Conservation (phyloP, 345 rosid species). For the Linum trigynum region DNA sequence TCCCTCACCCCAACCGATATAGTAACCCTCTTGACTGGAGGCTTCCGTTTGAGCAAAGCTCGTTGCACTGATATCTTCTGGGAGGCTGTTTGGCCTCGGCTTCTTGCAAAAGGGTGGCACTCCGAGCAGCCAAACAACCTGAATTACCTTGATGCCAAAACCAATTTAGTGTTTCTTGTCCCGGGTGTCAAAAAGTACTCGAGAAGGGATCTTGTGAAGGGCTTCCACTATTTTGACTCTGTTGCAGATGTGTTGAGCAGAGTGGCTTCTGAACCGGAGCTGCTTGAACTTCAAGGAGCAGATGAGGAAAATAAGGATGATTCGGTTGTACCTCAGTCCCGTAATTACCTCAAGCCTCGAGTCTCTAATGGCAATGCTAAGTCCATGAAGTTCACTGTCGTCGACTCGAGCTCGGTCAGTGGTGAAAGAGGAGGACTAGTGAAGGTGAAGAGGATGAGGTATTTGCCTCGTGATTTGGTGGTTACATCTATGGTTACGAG, state of each 20-base stretch:
- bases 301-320: conserved; percentile 37
- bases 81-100: conserved; percentile 84
- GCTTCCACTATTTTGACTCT: conserved; percentile 62
- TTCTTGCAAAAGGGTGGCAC: conserved; percentile 73
- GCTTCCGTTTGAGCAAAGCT: conserved; percentile 58
- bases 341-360: conserved; percentile 53
- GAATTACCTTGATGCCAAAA: conserved; percentile 31
- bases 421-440: conserved; percentile 26
- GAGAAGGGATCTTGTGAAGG: conserved; percentile 53
- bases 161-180: conserved; percentile 49
- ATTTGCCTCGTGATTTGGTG: conserved; percentile 24
- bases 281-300: conserved; percentile 49
- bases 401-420: conserved; percentile 47
- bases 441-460: conserved; percentile 37
- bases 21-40: conserved; percentile 43
- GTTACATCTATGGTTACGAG: conserved; percentile 20
- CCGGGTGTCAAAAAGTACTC: conserved; percentile 67
- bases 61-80: conserved; percentile 65
- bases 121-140: conserved; percentile 56
- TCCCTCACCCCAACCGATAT: conserved; percentile 49
- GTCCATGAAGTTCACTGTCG: conserved; percentile 44
- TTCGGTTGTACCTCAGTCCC: conserved; percentile 23
- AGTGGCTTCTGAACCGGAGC: conserved; percentile 58
- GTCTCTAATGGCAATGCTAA: conserved; percentile 28
- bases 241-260: conserved; percentile 54